Conservation (phyloP, 2,329 filamentous ascomycete species). For the Cladosporium sp. region DNA sequence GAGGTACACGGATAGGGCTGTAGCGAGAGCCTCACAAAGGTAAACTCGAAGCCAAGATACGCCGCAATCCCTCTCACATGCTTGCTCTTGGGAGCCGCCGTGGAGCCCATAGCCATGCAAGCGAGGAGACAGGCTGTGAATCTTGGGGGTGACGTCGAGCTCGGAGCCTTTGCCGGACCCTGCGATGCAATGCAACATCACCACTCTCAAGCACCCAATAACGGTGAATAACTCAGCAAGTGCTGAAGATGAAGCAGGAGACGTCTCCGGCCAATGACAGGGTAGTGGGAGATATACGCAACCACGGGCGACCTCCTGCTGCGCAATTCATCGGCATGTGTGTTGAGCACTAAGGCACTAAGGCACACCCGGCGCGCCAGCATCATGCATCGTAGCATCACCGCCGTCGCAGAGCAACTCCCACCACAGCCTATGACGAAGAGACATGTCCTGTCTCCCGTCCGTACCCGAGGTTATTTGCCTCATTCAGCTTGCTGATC, state of each 20-base stretch:
- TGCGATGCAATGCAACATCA: conserved; percentile 5
- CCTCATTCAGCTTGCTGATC: background rate
- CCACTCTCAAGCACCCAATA: background rate
- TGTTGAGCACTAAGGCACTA: conserved; percentile 8
- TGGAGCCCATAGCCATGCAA: too few relatives aligned
- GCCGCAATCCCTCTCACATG: conserved; percentile 7
- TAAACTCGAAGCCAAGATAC: conserved; percentile 1
- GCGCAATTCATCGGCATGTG: background rate
- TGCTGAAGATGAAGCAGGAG: background rate
- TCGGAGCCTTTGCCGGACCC: background rate
- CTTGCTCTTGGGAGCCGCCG: too few relatives aligned
- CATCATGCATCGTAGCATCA: conserved; percentile 1
- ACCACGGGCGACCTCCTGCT: too few relatives aligned
- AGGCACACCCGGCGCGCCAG: conserved; percentile 1
- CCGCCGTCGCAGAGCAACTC: background rate
- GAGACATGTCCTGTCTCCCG: background rate
- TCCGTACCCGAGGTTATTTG: background rate
- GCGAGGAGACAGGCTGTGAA: background rate
- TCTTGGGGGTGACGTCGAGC: conserved; percentile 6
- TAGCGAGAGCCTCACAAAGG: background rate
- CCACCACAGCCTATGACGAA: background rate
- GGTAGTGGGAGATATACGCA: background rate
- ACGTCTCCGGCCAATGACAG: background rate
- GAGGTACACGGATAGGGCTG: background rate
- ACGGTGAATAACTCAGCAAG: too few relatives aligned